Evolutionary conservation across 768 basidiomycete genomes (phyloP).

Genomic region (Trametes coccinea): DNA sequence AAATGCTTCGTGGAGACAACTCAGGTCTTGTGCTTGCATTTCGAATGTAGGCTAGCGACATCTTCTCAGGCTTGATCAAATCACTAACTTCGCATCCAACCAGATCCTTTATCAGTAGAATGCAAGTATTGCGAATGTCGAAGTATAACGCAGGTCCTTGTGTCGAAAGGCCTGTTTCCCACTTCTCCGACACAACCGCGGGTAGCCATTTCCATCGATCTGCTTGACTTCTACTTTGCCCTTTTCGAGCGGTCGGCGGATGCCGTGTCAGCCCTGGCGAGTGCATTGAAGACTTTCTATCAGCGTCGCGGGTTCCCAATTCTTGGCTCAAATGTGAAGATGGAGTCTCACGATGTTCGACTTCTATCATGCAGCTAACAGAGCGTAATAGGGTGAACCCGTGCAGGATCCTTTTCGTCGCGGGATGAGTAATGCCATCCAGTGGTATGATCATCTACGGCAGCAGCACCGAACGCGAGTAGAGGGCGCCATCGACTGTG

Average conservation of each 20-base stretch:
- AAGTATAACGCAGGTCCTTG: slow-evolving; percentile 28
- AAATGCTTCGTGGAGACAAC: too few relatives aligned
- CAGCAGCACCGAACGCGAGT: slow-evolving; percentile 21
- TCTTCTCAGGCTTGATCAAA: too few relatives aligned
- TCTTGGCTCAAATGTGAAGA: slow-evolving; percentile 20
- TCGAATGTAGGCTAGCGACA: too few relatives aligned
- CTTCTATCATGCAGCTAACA: too few relatives aligned
- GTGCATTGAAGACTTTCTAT: slow-evolving; percentile 35
- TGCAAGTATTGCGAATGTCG: slow-evolving; percentile 28
- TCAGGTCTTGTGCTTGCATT: too few relatives aligned
- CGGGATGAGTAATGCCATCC: slow-evolving; percentile 28
- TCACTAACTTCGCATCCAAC: too few relatives aligned
- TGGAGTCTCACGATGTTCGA: too few relatives aligned
- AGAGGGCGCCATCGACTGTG: slow-evolving; percentile 8
- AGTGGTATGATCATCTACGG: slow-evolving; percentile 33
- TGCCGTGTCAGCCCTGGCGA: slow-evolving; percentile 34
- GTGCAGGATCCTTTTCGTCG: slow-evolving; percentile 35
- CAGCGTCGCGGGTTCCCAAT: slow-evolving; percentile 28
- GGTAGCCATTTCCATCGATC: slow-evolving; percentile 29
- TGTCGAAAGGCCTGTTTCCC: slow-evolving; percentile 38
- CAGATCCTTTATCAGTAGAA: not conserved
- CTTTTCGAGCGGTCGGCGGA: slow-evolving; percentile 41
- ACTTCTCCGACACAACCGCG: slow-evolving; percentile 26
- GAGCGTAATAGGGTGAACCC: slow-evolving; percentile 28
- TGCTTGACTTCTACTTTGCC: slow-evolving; percentile 36